phyloP scores from a whole-genome alignment of 495 filamentous ascomycete species.

The Podospora tetraspora region DNA sequence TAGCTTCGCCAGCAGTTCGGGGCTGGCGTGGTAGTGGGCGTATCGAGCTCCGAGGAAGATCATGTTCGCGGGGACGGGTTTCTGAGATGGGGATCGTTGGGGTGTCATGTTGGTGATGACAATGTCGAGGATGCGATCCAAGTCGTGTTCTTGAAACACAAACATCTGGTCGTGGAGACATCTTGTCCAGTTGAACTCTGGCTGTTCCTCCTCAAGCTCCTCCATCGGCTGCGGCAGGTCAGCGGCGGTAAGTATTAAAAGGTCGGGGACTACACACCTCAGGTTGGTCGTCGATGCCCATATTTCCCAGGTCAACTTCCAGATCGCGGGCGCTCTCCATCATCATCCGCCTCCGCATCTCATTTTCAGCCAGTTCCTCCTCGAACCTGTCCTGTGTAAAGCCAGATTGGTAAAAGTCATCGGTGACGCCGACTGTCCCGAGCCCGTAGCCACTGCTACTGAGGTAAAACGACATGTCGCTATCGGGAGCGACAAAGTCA shows the following conservation, averaged over 20 bases:
- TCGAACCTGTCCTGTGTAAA: conserved; percentile 93
- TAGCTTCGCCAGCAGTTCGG: conserved; percentile 72
- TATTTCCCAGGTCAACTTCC: conserved; percentile 91
- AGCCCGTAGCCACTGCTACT: conserved; percentile 90
- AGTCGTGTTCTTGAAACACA: conserved; percentile 92
- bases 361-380: conserved; percentile 94
- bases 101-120: conserved; percentile 98
- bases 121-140: conserved; percentile 85
- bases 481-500: conserved; percentile 90
- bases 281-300: conserved; percentile 92
- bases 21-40: conserved; percentile 91
- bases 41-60: conserved; percentile 94
- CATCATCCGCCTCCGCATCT: conserved; percentile 96
- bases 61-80: conserved; percentile 95
- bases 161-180: conserved; percentile 99
- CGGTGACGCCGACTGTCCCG: conserved; percentile 76
- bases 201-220: conserved; percentile 80
- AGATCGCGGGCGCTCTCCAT: conserved; percentile 98
- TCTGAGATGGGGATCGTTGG: conserved; percentile 89
- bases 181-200: conserved; percentile 95
- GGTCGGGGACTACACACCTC: conserved; percentile 55
- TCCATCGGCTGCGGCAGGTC: conserved; percentile 56
- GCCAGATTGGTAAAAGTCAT: conserved; percentile 93
- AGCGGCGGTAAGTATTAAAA: conserved; percentile 3
- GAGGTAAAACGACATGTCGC: conserved; percentile 92